A percentile compares a stretch with the other conserved stretches of the same genome.
phyloP scores from a whole-genome alignment of 148 eudicot genomes.

The Dysphania ambrosioides region DNA sequence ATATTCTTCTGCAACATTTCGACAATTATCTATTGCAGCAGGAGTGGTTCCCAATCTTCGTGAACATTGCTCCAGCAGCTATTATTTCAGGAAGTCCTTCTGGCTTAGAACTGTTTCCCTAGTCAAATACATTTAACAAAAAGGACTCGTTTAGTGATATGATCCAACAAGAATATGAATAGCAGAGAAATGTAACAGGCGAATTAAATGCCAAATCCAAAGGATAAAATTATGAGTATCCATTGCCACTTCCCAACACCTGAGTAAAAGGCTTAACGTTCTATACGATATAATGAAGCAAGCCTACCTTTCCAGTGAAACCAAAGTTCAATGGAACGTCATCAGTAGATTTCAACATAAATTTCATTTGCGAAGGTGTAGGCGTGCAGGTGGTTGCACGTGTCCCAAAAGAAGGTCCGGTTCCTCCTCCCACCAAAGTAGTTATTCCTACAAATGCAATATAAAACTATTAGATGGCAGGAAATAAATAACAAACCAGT shows the following conservation, averaged over 20 bases:
- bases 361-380: conserved; percentile 68
- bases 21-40: conserved; percentile 86
- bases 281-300: background rate
- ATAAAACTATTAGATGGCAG: conserved; percentile 18
- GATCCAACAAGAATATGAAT: background rate
- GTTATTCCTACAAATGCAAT: conserved; percentile 60
- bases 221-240: background rate
- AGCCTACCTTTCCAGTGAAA: conserved; percentile 87
- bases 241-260: conserved; percentile 10
- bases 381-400: conserved; percentile 99
- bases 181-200: background rate
- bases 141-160: background rate
- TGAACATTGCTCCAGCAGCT: conserved; percentile 97
- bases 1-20: conserved; percentile 71
- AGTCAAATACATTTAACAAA: conserved; percentile 15
- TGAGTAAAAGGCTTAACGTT: background rate
- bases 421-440: conserved; percentile 96
- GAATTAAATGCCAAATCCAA: background rate
- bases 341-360: conserved; percentile 90
- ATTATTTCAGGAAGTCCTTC: conserved; percentile 90
- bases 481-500: no score
- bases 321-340: conserved; percentile 92
- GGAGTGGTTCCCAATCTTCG: conserved; percentile 99
- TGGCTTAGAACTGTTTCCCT: conserved; percentile 84
- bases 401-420: conserved; percentile 94